Conservation (phyloP, 305 asterid genomes). For the Salvia sclarea region DNA sequence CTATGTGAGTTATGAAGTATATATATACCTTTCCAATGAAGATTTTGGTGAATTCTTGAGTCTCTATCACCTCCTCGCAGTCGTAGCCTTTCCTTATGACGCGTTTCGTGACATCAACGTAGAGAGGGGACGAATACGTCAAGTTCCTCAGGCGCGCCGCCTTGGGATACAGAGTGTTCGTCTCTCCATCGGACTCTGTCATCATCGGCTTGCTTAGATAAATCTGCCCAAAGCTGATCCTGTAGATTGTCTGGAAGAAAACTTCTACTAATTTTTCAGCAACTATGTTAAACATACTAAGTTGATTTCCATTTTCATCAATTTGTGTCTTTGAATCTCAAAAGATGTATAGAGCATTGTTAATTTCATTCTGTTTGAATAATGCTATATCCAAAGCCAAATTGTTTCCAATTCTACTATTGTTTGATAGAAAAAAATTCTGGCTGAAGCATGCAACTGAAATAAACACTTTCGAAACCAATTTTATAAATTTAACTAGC, state of each 20-base stretch:
- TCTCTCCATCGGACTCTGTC: constrained; percentile 72
- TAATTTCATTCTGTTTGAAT: too few species aligned
- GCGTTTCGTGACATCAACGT: constrained; percentile 54
- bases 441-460: too few species aligned
- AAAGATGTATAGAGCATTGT: too few species aligned
- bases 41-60: constrained; percentile 54
- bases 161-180: constrained; percentile 55
- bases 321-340: too few species aligned
- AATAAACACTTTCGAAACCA: too few species aligned
- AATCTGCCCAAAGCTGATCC: constrained; percentile 58
- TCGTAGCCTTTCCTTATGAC: constrained; percentile 51
- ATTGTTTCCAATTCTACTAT: too few species aligned
- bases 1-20: constrained; percentile 15
- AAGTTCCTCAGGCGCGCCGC: constrained; percentile 61
- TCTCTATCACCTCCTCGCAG: constrained; percentile 53
- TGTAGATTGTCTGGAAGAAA: constrained; percentile 47
- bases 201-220: constrained; percentile 63
- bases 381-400: too few species aligned
- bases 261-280: background rate
- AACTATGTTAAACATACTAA: background rate
- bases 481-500: too few species aligned
- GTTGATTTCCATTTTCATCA: background rate
- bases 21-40: constrained; percentile 67
- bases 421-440: background rate
- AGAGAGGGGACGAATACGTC: constrained; percentile 56